Evolutionary conservation across 176 grass and related monocot species (phyloP), one percentile per base, ranked within the genome.

Genomic region (Juncus effusus): DNA sequence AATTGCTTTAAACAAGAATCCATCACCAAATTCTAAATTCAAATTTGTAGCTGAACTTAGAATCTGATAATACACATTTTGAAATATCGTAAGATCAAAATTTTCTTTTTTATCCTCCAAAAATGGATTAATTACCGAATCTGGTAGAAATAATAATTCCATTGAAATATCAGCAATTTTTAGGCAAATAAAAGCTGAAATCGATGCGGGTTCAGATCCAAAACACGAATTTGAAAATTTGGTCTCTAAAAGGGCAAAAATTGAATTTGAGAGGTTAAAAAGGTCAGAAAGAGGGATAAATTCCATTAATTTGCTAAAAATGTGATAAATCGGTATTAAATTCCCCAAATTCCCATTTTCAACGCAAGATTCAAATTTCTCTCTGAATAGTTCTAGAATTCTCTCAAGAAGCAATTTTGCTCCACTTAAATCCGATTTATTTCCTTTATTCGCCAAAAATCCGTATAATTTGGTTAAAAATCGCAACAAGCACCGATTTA

Each of bases 21-120:
- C 36, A 85, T 87, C 84, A 58, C 81, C 84, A 85, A 82, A 88
- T 79, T 87, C 84, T 71, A 83, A 10, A 80, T 96, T 82, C 73
- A 80, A 70, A 61, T 76, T 76, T 63, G 76, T 76, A 68, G 74
- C 76, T 68, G 80, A 78, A 79, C 83, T 77, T 71, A 87, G 65
- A 83, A 96, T 76, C 7, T 36, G 77, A 67, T 81, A 81, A 70
- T 81, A 90, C 77, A 78, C 81, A 47, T 52, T 81, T 63, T 96
- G 76, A 74, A 96, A 76, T 60, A 67, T 67, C 14, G 74, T 53
- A 54, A 60, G 51, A 81, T 87, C 72, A 59, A 75, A 86, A 77
- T 55, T 73, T 28, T 70, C 56, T 54, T 67, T 65, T 41, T 83
- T 77, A 61, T 78, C 73, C 13, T 74, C 55, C 82, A 65, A 72